Conservation (phyloP, 768 basidiomycete genomes). For the Leccinum subgranulosum region DNA sequence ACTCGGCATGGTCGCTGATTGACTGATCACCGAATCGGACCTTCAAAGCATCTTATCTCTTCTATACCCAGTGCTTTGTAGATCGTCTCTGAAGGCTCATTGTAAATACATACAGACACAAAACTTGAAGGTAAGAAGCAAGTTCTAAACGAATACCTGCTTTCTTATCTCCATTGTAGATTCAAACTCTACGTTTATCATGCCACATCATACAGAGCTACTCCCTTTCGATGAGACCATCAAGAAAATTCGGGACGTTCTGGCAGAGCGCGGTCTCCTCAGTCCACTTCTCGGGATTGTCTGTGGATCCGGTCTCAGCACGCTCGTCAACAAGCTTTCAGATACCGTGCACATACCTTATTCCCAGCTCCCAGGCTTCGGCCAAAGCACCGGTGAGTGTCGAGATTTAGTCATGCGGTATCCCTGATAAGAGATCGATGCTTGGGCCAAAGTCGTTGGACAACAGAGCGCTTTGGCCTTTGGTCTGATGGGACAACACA, state of each 20-base stretch:
- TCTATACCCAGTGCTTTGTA: no score
- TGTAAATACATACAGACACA: no score
- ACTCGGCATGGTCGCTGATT: background rate
- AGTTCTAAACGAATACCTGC: no score
- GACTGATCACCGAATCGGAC: no score
- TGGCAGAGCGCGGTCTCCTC: slow-evolving; percentile 34
- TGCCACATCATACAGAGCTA: slow-evolving; percentile 12
- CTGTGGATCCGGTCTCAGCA: slow-evolving; percentile 83
- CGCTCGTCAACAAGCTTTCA: slow-evolving; percentile 59
- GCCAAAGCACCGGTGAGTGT: slow-evolving; percentile 65
- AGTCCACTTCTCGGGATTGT: slow-evolving; percentile 77
- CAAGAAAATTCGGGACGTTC: slow-evolving; percentile 27
- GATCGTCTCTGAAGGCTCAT: no score
- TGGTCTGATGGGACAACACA: slow-evolving; percentile 62
- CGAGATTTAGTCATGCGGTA: background rate
- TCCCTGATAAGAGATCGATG: background rate
- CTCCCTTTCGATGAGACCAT: slow-evolving; percentile 28
- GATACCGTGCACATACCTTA: slow-evolving; percentile 64
- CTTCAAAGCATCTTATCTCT: no score
- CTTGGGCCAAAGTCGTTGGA: no score
- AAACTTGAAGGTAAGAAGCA: background rate
- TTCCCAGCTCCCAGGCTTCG: slow-evolving; percentile 67
- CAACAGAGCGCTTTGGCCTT: slow-evolving; percentile 82
- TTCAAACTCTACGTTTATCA: background rate
- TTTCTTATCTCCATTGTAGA: no score